Conservation (phyloP, 2,329 filamentous ascomycete genomes). For the Beauveria pseudobassiana region DNA sequence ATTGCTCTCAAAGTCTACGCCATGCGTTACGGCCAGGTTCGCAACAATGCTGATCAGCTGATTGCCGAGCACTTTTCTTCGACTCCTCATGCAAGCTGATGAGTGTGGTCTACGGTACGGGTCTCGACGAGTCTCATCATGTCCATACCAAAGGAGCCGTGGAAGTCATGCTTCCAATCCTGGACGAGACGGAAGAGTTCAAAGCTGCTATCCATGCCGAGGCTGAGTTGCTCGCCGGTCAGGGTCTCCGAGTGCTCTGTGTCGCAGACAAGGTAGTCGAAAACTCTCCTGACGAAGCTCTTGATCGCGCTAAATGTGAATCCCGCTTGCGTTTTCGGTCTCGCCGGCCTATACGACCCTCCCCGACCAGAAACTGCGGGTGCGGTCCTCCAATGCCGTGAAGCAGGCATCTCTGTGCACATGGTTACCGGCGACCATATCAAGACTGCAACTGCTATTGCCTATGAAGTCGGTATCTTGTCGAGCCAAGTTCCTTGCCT, state of each 20-base stretch:
- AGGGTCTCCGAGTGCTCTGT: constrained; percentile 62
- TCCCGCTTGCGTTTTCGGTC: constrained; percentile 53
- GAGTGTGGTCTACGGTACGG: constrained; percentile 55
- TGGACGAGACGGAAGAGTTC: constrained; percentile 38
- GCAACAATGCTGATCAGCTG: constrained; percentile 36
- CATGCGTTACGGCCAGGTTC: constrained; percentile 54
- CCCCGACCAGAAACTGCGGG: constrained; percentile 59
- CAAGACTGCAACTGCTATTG: constrained; percentile 59
- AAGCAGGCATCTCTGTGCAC: constrained; percentile 57
- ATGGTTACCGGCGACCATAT: constrained; percentile 66
- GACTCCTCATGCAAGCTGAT: constrained; percentile 69
- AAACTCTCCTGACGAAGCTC: constrained; percentile 25
- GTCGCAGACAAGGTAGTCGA: constrained; percentile 47
- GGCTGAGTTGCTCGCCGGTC: constrained; percentile 49
- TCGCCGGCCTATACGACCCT: constrained; percentile 66
- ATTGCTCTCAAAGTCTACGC: constrained; percentile 69
- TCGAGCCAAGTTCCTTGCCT: constrained; percentile 26
- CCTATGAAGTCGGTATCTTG: constrained; percentile 57
- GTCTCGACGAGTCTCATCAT: constrained; percentile 26
- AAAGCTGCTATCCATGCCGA: constrained; percentile 40
- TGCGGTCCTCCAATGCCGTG: constrained; percentile 50
- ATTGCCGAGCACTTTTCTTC: constrained; percentile 63
- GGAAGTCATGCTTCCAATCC: constrained; percentile 47
- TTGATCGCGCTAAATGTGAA: constrained; percentile 49
- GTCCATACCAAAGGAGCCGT: constrained; percentile 53